Evolutionary conservation across 129 eudicot species (phyloP), one percentile per base, ranked within the genome.

Genomic region (Escallonia rubra): DNA sequence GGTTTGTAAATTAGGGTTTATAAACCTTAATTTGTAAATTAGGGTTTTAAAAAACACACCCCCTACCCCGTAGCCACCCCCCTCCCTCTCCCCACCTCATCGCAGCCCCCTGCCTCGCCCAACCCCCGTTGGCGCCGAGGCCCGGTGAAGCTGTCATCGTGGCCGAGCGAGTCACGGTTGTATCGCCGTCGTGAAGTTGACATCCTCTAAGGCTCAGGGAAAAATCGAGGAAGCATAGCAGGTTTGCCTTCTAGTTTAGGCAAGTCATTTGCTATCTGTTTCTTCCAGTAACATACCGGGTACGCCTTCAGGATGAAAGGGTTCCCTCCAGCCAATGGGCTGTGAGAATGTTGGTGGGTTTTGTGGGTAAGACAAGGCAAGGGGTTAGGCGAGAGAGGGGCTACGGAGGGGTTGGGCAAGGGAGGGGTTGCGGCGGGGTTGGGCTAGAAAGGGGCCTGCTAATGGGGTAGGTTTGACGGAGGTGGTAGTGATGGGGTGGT

Each of bases 141-240:
- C 34, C 64, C 73, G 8, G 82, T 4, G 72, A 94, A 94, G 41
- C 72, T 68, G 46, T 90, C 90, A 1, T 56, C 57, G 42, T 90
- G 99, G 42, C 93, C 96, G 41, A 78, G 74, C 3, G 99, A 87
- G 78, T 85, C 92, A 57, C 97, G 95, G 74, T 93, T 81, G 65
- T 94, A 94, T 7, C 97, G 74, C 3, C 52, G 69, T 52, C 8
- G 69, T 62, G 55, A 90, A 90, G 56, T 82, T 70, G 8, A 78
- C 90, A 43, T 86, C 59, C 7, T 59, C 65, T 53, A 66, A 67
- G 83, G 40, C 95, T 90, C 47, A 85, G 85, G 0, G 85, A 63
- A 42, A 90, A 67, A 50, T 91, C 96, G 42, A 90, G 82, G 71
- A 88, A 83, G 39, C 97, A 91, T 23, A 91, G 80, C 12, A 91